A percentile compares a stretch with the other conserved stretches of the same genome.
phyloP scores from a whole-genome alignment of 768 basidiomycete genomes.

The Leccinum broughii region DNA sequence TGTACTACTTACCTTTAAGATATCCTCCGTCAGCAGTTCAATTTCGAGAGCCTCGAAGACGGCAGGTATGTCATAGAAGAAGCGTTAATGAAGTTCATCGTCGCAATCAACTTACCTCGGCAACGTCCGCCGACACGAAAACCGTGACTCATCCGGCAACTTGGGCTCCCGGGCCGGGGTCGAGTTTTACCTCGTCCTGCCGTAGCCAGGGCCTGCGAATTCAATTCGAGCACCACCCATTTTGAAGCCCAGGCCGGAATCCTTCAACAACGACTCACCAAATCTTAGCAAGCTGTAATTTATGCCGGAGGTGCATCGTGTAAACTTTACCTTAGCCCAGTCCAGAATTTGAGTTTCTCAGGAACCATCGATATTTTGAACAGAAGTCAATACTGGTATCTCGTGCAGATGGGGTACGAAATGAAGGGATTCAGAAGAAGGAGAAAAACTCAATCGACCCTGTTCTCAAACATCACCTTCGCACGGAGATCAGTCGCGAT shows the following conservation, averaged over 20 bases:
- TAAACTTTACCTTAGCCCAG: too few relatives aligned
- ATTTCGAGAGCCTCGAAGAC: slow-evolving; percentile 78
- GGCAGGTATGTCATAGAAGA: slow-evolving; percentile 40
- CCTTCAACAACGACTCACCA: too few relatives aligned
- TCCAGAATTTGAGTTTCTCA: neutral
- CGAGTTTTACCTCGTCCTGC: too few relatives aligned
- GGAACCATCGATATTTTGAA: neutral
- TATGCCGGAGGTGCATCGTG: too few relatives aligned
- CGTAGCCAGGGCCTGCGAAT: too few relatives aligned
- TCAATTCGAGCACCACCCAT: too few relatives aligned
- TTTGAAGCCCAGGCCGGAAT: too few relatives aligned
- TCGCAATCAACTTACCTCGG: slow-evolving; percentile 38
- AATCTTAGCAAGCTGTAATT: too few relatives aligned
- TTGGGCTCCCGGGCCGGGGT: too few relatives aligned
- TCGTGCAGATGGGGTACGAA: too few relatives aligned
- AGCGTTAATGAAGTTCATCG: slow-evolving; percentile 1
- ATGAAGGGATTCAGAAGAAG: neutral
- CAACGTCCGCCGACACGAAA: slow-evolving; percentile 58
- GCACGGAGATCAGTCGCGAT: slow-evolving; percentile 1
- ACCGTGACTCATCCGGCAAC: slow-evolving; percentile 25
- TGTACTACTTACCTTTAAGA: slow-evolving; percentile 58
- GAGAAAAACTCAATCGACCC: neutral
- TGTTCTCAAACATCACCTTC: slow-evolving; percentile 15
- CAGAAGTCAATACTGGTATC: neutral
- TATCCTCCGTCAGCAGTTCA: slow-evolving; percentile 73